Evolutionary conservation across 495 filamentous ascomycete species (phyloP), one percentile per base, ranked within the genome.

Genomic region (Extremus antarcticus): DNA sequence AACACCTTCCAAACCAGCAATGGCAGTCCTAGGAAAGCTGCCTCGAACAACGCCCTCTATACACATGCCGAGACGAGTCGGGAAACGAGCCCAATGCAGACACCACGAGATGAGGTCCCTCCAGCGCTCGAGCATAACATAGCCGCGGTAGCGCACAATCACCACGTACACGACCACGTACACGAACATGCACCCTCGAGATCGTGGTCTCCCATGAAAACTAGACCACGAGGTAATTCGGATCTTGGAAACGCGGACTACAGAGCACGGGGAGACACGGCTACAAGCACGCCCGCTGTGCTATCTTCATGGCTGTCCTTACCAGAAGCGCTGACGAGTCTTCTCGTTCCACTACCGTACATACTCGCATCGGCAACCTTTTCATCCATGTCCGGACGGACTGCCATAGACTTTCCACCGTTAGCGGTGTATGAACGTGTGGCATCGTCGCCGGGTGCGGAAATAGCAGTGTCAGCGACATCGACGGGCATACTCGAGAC

Each of bases 261-360:
- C 39, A 25, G 48, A 10, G 51, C 40, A 24, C 49, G 54, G 20
- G 21, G 25, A 24, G 53, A 45, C 9, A 52, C 47, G 2, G 29
- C 55, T 47, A 25, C 11, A 10, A 60, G 21, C 1, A 21, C 54
- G 32, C 43, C 20, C 1, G 20, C 53, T 23, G 49, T 41, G 16
- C 21, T 43, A 19, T 19, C 39, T 23, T 53, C 48, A 17, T 57
- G 53, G 58, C 48, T 57, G 48, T 57, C 54, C 8, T 49, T 59
- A 15, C 58, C 61, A 16, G 63, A 66, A 39, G 40, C 56, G 7
- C 35, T 64, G 50, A 62, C 61, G 0, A 58, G 43, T 23, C 32
- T 64, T 11, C 59, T 66, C 43, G 40, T 66, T 0, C 62, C 64
- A 2, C 54, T 65, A 22, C 62, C 60, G n/a, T 61, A 53, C 39